phyloP scores from a whole-genome alignment of 441 rosid genomes.

The Aquilaria agallochum region DNA sequence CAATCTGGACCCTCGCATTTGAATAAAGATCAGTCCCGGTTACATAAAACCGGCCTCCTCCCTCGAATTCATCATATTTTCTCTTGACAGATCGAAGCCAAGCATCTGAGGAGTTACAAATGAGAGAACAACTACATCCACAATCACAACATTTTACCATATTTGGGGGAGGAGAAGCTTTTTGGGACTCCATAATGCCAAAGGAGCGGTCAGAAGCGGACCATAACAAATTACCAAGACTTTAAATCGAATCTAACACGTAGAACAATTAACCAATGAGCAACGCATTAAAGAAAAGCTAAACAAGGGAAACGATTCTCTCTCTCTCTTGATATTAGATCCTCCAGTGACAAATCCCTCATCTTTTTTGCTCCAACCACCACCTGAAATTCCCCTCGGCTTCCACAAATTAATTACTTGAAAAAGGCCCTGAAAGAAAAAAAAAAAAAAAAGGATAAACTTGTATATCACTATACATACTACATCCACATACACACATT shows the following conservation, averaged over 20 bases:
- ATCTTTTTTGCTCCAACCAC: too few relatives aligned
- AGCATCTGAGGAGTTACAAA: conserved; percentile 19
- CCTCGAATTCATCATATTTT: conserved; percentile 60
- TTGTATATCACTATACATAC: conserved; percentile 11
- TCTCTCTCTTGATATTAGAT: conserved; percentile 4
- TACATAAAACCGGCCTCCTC: conserved; percentile 33
- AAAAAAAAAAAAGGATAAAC: too few relatives aligned
- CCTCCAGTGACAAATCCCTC: too few relatives aligned
- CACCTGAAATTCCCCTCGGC: too few relatives aligned
- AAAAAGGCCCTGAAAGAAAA: too few relatives aligned
- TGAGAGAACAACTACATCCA: conserved; percentile 50
- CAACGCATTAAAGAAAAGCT: not conserved
- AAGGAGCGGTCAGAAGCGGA: conserved; percentile 22
- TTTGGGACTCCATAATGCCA: conserved; percentile 52
- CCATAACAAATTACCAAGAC: too few relatives aligned
- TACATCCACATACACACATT: not conserved
- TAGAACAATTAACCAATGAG: conserved; percentile 8
- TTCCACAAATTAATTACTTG: too few relatives aligned
- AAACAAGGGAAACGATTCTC: not conserved
- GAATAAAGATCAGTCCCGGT: conserved; percentile 49
- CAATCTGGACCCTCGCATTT: conserved; percentile 65
- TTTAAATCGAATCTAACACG: conserved; percentile 26
- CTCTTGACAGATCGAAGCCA: conserved; percentile 80
- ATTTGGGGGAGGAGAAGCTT: conserved; percentile 26
- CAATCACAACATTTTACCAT: conserved; percentile 55